Conservation (phyloP, 2,329 filamentous ascomycete species). For the Colletotrichum phormii region DNA sequence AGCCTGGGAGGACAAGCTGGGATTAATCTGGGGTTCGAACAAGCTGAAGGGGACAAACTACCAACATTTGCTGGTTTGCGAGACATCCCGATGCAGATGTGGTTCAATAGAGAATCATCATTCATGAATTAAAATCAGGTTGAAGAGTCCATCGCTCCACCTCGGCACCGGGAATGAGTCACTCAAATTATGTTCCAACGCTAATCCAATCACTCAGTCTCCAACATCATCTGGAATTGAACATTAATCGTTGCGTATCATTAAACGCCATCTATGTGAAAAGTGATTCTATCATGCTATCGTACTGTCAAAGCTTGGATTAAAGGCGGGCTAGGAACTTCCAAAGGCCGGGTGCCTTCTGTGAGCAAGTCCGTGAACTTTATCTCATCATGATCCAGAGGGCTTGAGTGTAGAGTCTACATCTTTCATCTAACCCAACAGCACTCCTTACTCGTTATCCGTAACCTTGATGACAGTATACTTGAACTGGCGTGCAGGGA, state of each 20-base stretch:
- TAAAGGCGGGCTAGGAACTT: neutral
- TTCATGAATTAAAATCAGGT: no score
- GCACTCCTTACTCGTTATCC: conserved; percentile 50
- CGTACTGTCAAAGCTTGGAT: neutral
- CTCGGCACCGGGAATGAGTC: no score
- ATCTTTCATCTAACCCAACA: neutral
- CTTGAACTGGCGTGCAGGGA: conserved; percentile 57
- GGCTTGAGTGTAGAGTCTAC: neutral
- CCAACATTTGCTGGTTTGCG: no score
- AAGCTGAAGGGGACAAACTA: no score
- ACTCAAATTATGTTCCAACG: no score
- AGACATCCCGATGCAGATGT: no score
- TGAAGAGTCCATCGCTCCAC: no score
- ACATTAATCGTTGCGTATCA: neutral
- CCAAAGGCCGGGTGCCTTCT: no score
- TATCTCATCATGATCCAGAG: neutral
- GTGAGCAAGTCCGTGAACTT: neutral
- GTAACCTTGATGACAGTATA: conserved; percentile 53
- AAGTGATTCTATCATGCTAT: neutral
- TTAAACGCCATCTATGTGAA: neutral
- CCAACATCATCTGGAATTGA: neutral
- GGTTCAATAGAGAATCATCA: no score
- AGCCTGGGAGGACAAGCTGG: no score
- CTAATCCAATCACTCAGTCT: no score
- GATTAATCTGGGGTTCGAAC: no score